Conservation (phyloP, 2,329 filamentous ascomycete genomes). For the Colletotrichum limetticola region DNA sequence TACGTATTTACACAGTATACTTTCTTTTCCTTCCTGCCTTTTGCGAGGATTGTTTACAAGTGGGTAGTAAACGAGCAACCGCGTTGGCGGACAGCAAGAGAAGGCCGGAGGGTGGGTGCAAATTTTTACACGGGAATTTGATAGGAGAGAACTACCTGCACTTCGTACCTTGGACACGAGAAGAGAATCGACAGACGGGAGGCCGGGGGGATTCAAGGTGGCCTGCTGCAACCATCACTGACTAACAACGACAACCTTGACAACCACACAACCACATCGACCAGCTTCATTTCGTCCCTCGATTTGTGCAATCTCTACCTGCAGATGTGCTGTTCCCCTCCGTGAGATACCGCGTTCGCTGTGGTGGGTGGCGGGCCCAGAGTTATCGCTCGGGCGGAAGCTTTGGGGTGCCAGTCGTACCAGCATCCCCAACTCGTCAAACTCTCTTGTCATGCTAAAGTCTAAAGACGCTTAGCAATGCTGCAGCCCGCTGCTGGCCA, state of each 20-base stretch:
- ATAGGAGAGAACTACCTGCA: no score
- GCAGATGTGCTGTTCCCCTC: neutral
- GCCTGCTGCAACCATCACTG: neutral
- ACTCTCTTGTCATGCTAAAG: neutral
- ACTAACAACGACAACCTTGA: neutral
- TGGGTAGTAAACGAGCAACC: neutral
- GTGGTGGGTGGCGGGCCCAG: neutral
- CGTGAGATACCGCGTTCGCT: neutral
- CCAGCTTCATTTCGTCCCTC: neutral
- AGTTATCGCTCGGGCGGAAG: neutral
- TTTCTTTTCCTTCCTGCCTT: conserved; percentile 12
- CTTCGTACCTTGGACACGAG: neutral
- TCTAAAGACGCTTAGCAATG: neutral
- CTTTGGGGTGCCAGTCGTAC: neutral
- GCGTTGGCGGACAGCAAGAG: neutral
- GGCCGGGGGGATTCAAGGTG: neutral
- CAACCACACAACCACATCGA: neutral
- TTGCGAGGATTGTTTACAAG: neutral
- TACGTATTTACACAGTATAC: neutral
- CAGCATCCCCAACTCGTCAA: neutral
- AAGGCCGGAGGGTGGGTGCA: neutral
- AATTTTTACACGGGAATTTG: neutral
- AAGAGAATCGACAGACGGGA: neutral
- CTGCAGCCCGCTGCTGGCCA: neutral
- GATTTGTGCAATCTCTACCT: neutral